A percentile compares a stretch with the other conserved stretches of the same genome.
Conservation (phyloP, 352 stramenopile genomes). For the Sclerospora graminicola region DNA sequence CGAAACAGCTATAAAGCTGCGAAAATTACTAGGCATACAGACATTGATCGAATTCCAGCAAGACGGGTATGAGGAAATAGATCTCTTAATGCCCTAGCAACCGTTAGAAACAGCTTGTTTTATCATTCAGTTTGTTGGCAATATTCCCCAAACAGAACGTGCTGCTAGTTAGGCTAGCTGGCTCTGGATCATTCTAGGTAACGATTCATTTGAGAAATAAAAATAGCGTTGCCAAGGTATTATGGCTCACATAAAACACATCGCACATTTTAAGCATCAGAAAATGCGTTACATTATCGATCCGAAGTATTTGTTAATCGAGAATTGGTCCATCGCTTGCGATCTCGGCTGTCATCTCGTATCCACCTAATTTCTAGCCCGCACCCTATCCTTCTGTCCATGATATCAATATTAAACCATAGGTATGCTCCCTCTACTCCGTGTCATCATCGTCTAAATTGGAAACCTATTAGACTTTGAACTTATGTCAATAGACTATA, state of each 20-base stretch:
- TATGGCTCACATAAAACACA: not conserved
- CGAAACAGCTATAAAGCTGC: not conserved
- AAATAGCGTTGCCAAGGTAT: not conserved
- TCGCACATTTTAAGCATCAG: too few relatives aligned
- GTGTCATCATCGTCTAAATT: too few relatives aligned
- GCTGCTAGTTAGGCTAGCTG: constrained; percentile 88
- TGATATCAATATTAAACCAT: not conserved
- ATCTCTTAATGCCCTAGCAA: constrained; percentile 73
- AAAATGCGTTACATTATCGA: too few relatives aligned
- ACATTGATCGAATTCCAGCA: constrained; percentile 71
- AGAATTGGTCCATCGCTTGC: constrained; percentile 71
- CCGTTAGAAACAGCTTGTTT: constrained; percentile 83
- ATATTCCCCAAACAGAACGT: constrained; percentile 89
- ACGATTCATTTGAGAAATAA: constrained; percentile 23
- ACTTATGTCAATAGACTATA: too few relatives aligned
- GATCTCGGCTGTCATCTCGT: constrained; percentile 85
- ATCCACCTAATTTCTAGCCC: constrained; percentile 93
- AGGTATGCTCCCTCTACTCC: too few relatives aligned
- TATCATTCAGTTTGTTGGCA: constrained; percentile 76
- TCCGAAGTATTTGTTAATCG: too few relatives aligned
- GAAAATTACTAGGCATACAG: constrained; percentile 57
- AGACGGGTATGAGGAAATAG: constrained; percentile 85
- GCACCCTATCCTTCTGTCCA: constrained; percentile 38
- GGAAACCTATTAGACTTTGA: too few relatives aligned
- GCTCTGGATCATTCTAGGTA: too few relatives aligned